These are phyloP conservation scores for Nannochloropsis gaditana DNA, from an alignment of 108 stramenopile species.

Conservation along the genomic window DNA sequence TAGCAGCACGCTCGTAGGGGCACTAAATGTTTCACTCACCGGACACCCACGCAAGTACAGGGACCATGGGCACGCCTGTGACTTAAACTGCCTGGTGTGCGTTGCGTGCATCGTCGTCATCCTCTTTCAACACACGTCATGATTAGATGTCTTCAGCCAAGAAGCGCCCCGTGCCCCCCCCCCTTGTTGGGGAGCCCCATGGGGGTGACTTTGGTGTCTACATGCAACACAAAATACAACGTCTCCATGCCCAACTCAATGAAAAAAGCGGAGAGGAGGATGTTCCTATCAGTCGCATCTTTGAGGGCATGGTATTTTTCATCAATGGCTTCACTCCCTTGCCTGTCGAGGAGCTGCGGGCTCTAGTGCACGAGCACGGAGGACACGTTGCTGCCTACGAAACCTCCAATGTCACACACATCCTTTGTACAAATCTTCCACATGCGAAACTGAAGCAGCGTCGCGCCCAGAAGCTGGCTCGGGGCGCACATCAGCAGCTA, in stretches of 20 bases:
- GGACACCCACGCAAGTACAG: no score
- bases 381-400: constrained; percentile 43
- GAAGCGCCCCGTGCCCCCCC: not conserved
- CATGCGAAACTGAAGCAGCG: constrained; percentile 40
- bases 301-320: constrained; percentile 31
- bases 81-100: no score
- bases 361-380: constrained; percentile 26
- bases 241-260: constrained; percentile 28
- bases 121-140: no score
- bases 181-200: constrained; percentile 32
- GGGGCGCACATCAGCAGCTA: not conserved
- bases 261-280: not conserved
- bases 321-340: constrained; percentile 29
- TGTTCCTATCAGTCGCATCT: constrained; percentile 27
- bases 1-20: no score
- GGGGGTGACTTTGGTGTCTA: constrained; percentile 37
- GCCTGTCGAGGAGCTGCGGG: constrained; percentile 32
- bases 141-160: not conserved
- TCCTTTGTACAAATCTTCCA: constrained; percentile 34
- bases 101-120: no score
- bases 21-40: no score
- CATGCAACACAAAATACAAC: constrained; percentile 43
- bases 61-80: no score
- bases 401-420: constrained; percentile 45
- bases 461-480: not conserved